Conservation (phyloP, 345 rosid species). For the Acer saccharum region DNA sequence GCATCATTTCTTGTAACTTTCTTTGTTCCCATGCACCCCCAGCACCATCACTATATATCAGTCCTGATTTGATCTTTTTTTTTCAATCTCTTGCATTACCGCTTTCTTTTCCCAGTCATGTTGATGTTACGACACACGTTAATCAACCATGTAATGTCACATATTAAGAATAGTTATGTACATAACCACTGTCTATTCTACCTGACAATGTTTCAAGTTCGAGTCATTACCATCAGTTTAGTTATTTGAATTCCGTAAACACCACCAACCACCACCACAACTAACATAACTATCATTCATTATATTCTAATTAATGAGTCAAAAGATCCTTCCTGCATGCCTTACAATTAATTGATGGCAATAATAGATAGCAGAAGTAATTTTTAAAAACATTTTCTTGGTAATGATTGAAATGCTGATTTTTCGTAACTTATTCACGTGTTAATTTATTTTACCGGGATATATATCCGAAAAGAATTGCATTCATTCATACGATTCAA, state of each 20-base stretch:
- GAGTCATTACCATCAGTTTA: not conserved
- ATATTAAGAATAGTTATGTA: too few species aligned
- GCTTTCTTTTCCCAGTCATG: too few species aligned
- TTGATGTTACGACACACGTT: too few species aligned
- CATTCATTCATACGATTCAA: too few species aligned
- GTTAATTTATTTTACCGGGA: too few species aligned
- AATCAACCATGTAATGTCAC: too few species aligned
- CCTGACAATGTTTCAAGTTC: too few species aligned
- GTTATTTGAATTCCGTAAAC: slow-evolving; percentile 10
- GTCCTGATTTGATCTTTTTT: not conserved
- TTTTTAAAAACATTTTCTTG: not conserved
- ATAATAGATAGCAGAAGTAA: not conserved
- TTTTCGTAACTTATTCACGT: not conserved
- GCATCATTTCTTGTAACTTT: slow-evolving; percentile 15
- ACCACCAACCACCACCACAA: slow-evolving; percentile 37
- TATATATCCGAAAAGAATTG: too few species aligned
- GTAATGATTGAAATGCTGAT: not conserved
- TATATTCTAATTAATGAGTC: not conserved
- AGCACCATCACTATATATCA: slow-evolving; percentile 11
- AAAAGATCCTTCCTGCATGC: not conserved
- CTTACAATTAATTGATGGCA: not conserved
- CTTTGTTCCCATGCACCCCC: slow-evolving; percentile 17
- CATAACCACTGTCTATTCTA: too few species aligned
- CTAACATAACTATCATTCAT: slow-evolving; percentile 33
- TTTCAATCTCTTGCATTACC: not conserved